A percentile compares a stretch with the other conserved stretches of the same genome.
phyloP scores from a whole-genome alignment of 805 yeast genomes.

The Wickerhamiella dianesei region DNA sequence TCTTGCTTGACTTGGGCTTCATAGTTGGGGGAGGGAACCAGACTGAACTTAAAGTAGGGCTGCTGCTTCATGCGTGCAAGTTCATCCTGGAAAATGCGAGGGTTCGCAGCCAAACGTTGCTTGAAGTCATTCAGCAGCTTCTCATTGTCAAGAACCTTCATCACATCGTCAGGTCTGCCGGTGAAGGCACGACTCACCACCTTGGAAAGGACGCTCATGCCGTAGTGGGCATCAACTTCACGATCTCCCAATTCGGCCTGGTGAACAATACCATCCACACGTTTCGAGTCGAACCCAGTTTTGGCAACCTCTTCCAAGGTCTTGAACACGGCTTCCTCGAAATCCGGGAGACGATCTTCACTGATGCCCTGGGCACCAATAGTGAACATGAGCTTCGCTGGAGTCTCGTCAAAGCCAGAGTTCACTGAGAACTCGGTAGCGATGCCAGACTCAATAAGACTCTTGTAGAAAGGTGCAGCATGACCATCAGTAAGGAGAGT shows the following conservation, averaged over 20 bases:
- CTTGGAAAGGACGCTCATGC: slow-evolving; percentile 59
- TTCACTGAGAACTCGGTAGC: slow-evolving; percentile 82
- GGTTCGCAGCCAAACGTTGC: slow-evolving; percentile 41
- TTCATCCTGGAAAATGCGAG: slow-evolving; percentile 45
- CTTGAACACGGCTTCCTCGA: slow-evolving; percentile 36
- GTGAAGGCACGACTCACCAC: slow-evolving; percentile 80
- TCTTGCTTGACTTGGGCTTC: slow-evolving; percentile 38
- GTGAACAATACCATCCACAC: slow-evolving; percentile 77
- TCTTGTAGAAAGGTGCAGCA: slow-evolving; percentile 76
- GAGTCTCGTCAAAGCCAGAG: slow-evolving; percentile 72
- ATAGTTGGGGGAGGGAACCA: slow-evolving; percentile 56
- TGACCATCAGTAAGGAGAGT: slow-evolving; percentile 78
- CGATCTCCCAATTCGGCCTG: slow-evolving; percentile 75
- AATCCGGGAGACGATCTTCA: slow-evolving; percentile 30
- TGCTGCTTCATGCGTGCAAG: slow-evolving; percentile 39
- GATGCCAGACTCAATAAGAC: slow-evolving; percentile 68
- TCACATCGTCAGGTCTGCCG: slow-evolving; percentile 47
- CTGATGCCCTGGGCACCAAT: slow-evolving; percentile 72
- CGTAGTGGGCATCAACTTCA: slow-evolving; percentile 83
- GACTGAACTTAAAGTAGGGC: slow-evolving; percentile 56
- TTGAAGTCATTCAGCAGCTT: slow-evolving; percentile 46
- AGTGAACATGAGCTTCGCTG: slow-evolving; percentile 64
- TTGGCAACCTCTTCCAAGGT: slow-evolving; percentile 35
- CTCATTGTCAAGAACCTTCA: slow-evolving; percentile 54
- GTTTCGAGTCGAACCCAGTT: slow-evolving; percentile 37